A percentile compares a stretch with the other conserved stretches of the same genome.
Conservation (phyloP, 1,284 basidiomycete genomes). For the Pseudozyma thailandica region DNA sequence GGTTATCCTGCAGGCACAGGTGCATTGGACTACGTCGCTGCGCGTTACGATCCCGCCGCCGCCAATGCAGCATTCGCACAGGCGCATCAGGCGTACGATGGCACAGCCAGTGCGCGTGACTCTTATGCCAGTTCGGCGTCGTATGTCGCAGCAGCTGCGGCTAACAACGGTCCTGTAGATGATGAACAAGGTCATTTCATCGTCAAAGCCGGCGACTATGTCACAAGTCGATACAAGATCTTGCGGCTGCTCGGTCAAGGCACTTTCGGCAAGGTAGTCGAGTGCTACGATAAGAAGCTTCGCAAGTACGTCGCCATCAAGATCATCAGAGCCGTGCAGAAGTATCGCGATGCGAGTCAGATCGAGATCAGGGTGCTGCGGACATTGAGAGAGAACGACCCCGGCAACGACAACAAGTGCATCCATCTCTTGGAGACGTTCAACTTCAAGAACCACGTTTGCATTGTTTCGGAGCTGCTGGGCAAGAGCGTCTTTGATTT, state of each 20-base stretch:
- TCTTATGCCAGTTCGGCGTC: slow-evolving; percentile 49
- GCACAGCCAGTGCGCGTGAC: slow-evolving; percentile 42
- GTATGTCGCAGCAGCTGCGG: slow-evolving; percentile 36
- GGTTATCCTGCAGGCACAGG: slow-evolving; percentile 47
- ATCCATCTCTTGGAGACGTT: slow-evolving; percentile 95
- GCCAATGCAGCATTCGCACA: slow-evolving; percentile 33
- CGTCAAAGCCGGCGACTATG: slow-evolving; percentile 64
- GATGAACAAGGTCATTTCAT: slow-evolving; percentile 70
- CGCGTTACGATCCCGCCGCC: slow-evolving; percentile 33
- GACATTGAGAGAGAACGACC: slow-evolving; percentile 89
- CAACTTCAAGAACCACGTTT: slow-evolving; percentile 97
- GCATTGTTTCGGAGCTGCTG: slow-evolving; percentile 93
- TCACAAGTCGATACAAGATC: slow-evolving; percentile 73
- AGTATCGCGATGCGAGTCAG: slow-evolving; percentile 93
- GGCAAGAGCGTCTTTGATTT: slow-evolving; percentile 99
- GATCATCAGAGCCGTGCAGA: slow-evolving; percentile 77
- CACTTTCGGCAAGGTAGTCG: slow-evolving; percentile 98
- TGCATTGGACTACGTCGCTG: slow-evolving; percentile 40
- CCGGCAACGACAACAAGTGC: slow-evolving; percentile 91
- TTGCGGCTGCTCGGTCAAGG: slow-evolving; percentile 92
- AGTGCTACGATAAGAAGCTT: slow-evolving; percentile 81
- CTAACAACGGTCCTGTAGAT: slow-evolving; percentile 56
- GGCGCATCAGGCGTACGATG: slow-evolving; percentile 38
- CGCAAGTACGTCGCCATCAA: slow-evolving; percentile 89
- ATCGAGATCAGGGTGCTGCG: slow-evolving; percentile 96